Conservation (phyloP, 495 filamentous ascomycete species). For the Penicillium maclennaniae region DNA sequence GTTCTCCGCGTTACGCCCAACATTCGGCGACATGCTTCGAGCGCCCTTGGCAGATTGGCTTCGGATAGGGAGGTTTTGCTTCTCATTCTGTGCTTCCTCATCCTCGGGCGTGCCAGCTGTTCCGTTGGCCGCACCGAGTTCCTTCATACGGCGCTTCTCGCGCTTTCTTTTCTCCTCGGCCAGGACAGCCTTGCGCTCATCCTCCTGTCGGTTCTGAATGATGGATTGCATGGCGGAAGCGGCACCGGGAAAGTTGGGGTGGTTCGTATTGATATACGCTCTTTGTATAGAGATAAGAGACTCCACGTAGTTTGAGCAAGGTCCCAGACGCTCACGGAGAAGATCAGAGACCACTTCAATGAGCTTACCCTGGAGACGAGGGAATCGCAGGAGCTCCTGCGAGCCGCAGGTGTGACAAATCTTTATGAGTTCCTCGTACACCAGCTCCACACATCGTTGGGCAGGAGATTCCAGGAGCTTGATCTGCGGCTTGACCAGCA, state of each 20-base stretch:
- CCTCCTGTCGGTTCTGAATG: constrained; percentile 88
- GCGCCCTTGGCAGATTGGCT: constrained; percentile 55
- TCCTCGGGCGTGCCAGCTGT: constrained; percentile 66
- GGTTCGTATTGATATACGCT: constrained; percentile 99
- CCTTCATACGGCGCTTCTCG: constrained; percentile 76
- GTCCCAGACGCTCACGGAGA: constrained; percentile 85
- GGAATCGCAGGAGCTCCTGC: constrained; percentile 85
- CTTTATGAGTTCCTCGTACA: constrained; percentile 99
- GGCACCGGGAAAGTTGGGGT: constrained; percentile 96
- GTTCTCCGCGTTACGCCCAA: constrained; percentile 56
- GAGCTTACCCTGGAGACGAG: constrained; percentile 90
- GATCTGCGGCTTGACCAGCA: constrained; percentile 97
- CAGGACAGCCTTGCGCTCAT: constrained; percentile 73
- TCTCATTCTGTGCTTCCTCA: constrained; percentile 55
- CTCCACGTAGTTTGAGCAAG: constrained; percentile 85
- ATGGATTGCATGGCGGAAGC: constrained; percentile 98
- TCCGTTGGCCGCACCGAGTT: constrained; percentile 74
- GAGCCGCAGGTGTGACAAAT: constrained; percentile 98
- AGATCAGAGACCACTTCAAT: constrained; percentile 98
- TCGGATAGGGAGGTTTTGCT: constrained; percentile 54
- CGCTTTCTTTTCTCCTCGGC: constrained; percentile 81
- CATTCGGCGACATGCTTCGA: constrained; percentile 78
- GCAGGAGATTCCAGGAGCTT: constrained; percentile 93
- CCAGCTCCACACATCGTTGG: constrained; percentile 93
- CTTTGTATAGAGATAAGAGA: constrained; percentile 95